These are phyloP conservation scores for Citrullus amarus DNA, from an alignment of 306 rosid species.

Conservation along the genomic window DNA sequence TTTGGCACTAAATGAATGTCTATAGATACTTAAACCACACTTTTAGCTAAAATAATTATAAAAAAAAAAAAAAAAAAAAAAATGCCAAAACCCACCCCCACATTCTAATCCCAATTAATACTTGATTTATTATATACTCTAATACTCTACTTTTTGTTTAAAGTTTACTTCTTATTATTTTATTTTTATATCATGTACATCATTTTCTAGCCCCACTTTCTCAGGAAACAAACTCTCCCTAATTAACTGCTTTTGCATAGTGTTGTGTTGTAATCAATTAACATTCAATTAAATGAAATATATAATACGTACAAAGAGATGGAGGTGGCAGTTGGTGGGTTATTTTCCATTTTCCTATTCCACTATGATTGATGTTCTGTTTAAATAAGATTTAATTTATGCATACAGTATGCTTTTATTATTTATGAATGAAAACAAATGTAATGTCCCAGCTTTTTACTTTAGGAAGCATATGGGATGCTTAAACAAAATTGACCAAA, in stretches of 20 bases:
- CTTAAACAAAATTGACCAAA: no score
- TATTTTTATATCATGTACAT: not conserved
- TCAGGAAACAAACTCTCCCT: no score
- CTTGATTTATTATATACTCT: not conserved
- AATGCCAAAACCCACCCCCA: not conserved
- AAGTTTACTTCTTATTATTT: not conserved
- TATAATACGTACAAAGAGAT: not conserved
- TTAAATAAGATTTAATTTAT: no score
- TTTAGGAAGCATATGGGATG: no score
- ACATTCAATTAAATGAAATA: not conserved
- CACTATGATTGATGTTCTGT: not conserved
- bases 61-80: not conserved
- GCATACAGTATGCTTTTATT: no score
- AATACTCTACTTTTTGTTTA: not conserved
- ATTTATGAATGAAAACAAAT: no score
- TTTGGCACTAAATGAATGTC: not conserved
- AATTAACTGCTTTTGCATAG: not conserved
- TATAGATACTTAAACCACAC: not conserved
- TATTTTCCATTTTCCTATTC: not conserved
- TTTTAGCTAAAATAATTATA: not conserved
- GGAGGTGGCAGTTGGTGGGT: not conserved
- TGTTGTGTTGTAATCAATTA: not conserved
- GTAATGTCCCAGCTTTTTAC: no score
- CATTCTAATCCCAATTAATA: not conserved
- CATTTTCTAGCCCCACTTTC: not conserved